Percentiles rank a stretch among this genome's conserved stretches.
phyloP scores from a whole-genome alignment of 1,139 yeast species.

The Blastobotrys illinoisensis region DNA sequence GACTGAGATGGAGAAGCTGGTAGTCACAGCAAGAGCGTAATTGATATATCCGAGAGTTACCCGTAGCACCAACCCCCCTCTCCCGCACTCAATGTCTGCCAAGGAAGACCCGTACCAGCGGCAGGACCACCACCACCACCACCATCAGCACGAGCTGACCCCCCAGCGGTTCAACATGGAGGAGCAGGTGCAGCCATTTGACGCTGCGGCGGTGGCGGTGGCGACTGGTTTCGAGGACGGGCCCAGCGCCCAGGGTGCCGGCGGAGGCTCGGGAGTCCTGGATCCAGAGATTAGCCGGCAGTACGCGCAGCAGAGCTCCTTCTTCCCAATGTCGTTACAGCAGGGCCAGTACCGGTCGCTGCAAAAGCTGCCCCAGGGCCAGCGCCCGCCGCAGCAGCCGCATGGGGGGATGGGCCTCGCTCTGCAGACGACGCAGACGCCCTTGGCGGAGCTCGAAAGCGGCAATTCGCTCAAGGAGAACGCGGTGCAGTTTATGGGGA shows the following conservation, averaged over 20 bases:
- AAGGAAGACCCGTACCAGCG: background rate
- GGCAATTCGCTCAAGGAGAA: background rate
- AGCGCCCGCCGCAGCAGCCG: background rate
- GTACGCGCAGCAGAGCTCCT: background rate
- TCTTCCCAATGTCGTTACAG: background rate
- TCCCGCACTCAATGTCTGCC: background rate
- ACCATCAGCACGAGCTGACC: constrained; percentile 1
- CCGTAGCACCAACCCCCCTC: background rate
- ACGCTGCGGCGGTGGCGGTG: background rate
- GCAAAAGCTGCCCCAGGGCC: background rate
- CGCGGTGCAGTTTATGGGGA: background rate
- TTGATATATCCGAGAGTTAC: background rate
- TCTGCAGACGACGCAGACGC: background rate
- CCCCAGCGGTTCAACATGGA: background rate
- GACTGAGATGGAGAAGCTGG: background rate
- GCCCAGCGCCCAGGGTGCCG: background rate
- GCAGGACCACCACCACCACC: background rate
- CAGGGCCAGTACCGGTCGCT: background rate
- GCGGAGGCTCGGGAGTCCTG: background rate
- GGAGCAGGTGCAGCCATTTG: background rate
- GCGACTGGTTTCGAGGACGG: background rate
- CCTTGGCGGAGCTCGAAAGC: background rate
- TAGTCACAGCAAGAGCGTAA: background rate
- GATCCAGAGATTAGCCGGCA: background rate
- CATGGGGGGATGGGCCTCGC: background rate